Base-by-base conservation (phyloP, 2,329 filamentous ascomycete genomes). In the Trichoderma oligosporum region DNA sequence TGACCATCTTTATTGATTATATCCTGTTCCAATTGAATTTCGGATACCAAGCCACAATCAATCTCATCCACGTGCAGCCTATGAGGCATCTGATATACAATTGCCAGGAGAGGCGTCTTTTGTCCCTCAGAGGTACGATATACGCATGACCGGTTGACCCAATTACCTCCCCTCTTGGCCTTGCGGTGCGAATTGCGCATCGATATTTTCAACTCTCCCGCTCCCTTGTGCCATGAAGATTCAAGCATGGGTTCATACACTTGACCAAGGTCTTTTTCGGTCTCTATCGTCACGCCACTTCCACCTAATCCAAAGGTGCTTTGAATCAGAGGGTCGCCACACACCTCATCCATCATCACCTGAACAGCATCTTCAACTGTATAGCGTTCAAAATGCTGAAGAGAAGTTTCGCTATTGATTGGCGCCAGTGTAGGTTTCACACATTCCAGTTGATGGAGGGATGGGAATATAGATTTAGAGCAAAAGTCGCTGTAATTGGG, bases 81-180 rank as follows among this genome's bases (percentile, higher is more conserved):
- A 56, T 75, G 65, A 22, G 71, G 73, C 27, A 71, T 57, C 59
- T 74, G 74, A 59, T 75, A 74, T 57, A 75, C 65, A 59, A 74
- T 74, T 6, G 68, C 69, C 20, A 68, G 31, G 1, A 49, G 41
- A 1, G 71, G 69, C 4, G 67, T 52, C 4, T 42, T 57, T 24
- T 31, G 22, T 7, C 35, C 36, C 7, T 61, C 46, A 0, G 56
- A 58, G 20, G 31, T 55, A 0, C 56, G 45, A 56, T 62, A 63
- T 36, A 66, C 61, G 44, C 63, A 66, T 47, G 72, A 73, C 33
- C 72, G 67, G 56, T 74, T 69, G 45, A 64, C 69, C 55, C 57
- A 64, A 39, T 67, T 66, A 36, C 66, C 68, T 31, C 69, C 24
- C 7, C 52, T 47, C 14, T 46, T 56, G 9, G 49, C 49, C n/a